Percentiles rank a stretch among this genome's conserved stretches.
phyloP scores from a whole-genome alignment of 1,139 yeast species.

The Ogataea hybrid region DNA sequence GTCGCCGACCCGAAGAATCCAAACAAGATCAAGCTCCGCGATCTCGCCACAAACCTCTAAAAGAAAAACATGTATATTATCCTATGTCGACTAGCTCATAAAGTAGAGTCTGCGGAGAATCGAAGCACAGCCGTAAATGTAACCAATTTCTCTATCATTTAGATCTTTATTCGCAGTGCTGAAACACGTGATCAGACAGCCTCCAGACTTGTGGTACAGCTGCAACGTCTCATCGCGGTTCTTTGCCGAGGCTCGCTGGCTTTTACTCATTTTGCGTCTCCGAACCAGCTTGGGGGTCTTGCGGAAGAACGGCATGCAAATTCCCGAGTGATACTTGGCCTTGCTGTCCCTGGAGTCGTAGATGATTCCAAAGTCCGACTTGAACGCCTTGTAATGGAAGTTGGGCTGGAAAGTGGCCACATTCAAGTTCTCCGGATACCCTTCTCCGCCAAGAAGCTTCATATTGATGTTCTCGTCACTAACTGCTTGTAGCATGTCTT shows the following conservation, averaged over 20 bases:
- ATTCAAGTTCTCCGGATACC: conserved; percentile 29
- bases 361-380: conserved; percentile 54
- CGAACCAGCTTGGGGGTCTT: conserved; percentile 42
- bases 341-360: conserved; percentile 36
- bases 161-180: conserved; percentile 36
- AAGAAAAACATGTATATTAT: conserved; percentile 11
- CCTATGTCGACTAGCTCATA: conserved; percentile 17
- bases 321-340: conserved; percentile 44
- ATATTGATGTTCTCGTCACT: conserved; percentile 41
- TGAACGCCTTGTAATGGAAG: conserved; percentile 49
- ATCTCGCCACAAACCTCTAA: conserved; percentile 15
- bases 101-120: conserved; percentile 43
- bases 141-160: conserved; percentile 44
- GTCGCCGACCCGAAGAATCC: conserved; percentile 25
- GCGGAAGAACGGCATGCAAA: conserved; percentile 51
- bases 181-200: conserved; percentile 55
- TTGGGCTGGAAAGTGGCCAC: conserved; percentile 40
- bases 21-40: conserved; percentile 26
- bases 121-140: conserved; percentile 41
- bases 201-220: conserved; percentile 53
- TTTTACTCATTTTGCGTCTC: conserved; percentile 29
- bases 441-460: conserved; percentile 49
- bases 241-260: conserved; percentile 16
- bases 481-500: conserved; percentile 35
- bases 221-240: conserved; percentile 31